Conservation (phyloP, 257 asterid genomes). For the Jacaranda mimosifolia region DNA sequence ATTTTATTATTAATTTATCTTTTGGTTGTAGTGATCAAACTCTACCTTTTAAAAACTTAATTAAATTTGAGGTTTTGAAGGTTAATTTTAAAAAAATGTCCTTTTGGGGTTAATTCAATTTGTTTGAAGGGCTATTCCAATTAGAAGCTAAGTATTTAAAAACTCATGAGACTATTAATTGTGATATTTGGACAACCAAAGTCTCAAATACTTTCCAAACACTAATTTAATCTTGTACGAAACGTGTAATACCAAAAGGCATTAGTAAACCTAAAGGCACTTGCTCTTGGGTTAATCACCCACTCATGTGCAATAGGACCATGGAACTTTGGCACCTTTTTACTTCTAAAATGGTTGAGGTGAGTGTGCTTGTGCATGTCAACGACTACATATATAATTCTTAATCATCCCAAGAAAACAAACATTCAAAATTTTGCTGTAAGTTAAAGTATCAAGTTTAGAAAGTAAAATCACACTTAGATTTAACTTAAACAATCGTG, state of each 20-base stretch:
- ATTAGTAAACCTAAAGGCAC: constrained; percentile 28
- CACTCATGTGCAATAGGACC: constrained; percentile 36
- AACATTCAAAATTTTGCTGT: constrained; percentile 35
- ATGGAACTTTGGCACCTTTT: constrained; percentile 16
- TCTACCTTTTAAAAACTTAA: too few relatives aligned
- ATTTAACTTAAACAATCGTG: constrained; percentile 7
- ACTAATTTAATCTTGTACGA: neutral
- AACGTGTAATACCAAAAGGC: constrained; percentile 23
- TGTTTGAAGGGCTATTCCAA: too few relatives aligned
- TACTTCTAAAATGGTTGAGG: constrained; percentile 27
- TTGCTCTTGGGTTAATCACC: constrained; percentile 25
- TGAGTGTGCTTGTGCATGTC: constrained; percentile 30
- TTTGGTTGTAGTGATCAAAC: too few relatives aligned
- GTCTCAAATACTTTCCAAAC: neutral
- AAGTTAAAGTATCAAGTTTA: neutral
- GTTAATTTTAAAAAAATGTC: too few relatives aligned
- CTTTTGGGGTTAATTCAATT: too few relatives aligned
- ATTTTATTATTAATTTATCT: neutral
- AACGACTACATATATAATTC: constrained; percentile 5
- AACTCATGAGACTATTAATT: too few relatives aligned
- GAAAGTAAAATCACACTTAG: neutral
- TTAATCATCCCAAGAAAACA: constrained; percentile 37
- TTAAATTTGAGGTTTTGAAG: too few relatives aligned
- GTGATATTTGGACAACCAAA: too few relatives aligned
- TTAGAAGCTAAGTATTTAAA: too few relatives aligned